Percentiles rank a stretch among this genome's conserved stretches.
These are phyloP conservation scores for Amylostereum areolatum DNA, from an alignment of 1,284 basidiomycete genomes.

Conservation along the genomic window DNA sequence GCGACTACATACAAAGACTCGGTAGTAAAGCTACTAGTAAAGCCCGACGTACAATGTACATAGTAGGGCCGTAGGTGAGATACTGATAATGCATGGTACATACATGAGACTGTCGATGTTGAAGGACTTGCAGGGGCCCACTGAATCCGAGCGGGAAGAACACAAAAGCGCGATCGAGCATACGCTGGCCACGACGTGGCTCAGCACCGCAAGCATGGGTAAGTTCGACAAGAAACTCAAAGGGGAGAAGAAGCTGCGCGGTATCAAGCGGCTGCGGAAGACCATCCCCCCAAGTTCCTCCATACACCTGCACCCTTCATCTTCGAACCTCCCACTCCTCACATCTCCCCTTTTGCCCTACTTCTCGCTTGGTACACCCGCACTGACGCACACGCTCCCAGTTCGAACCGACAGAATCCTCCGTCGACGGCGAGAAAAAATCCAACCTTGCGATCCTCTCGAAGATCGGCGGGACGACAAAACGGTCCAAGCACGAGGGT, in stretches of 20 bases:
- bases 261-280: conserved; percentile 88
- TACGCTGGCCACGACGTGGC: conserved; percentile 73
- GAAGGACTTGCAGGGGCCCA: no score
- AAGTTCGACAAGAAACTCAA: conserved; percentile 86
- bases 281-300: no score
- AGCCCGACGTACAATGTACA: no score
- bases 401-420: no score
- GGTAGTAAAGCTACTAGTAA: no score
- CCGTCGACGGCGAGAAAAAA: conserved; percentile 67
- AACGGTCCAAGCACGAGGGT: conserved; percentile 51
- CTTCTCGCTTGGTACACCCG: conserved; percentile 79
- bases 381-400: no score
- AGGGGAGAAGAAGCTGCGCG: conserved; percentile 85
- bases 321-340: neutral
- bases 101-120: no score
- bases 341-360: no score
- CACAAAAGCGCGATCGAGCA: conserved; percentile 76
- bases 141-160: conserved; percentile 39
- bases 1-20: no score
- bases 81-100: no score
- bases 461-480: conserved; percentile 68
- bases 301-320: neutral
- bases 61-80: no score
- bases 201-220: conserved; percentile 91
- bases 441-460: conserved; percentile 71